phyloP scores from a whole-genome alignment of 2,329 filamentous ascomycete species.

The Aspergillus cejpii region DNA sequence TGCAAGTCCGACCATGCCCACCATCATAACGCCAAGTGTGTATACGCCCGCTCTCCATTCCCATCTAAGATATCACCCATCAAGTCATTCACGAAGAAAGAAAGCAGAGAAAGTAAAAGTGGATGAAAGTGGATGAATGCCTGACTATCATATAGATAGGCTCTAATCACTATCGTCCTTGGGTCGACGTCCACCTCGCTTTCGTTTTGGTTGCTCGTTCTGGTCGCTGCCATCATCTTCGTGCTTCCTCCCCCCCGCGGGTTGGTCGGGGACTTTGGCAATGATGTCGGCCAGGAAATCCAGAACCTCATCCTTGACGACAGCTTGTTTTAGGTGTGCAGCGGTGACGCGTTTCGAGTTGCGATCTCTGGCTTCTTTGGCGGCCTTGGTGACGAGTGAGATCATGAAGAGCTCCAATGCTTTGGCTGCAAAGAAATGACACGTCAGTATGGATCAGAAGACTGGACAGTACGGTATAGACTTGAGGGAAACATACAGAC shows the following conservation, averaged over 20 bases:
- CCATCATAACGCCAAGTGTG: constrained; percentile 21
- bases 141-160: not conserved
- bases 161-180: constrained; percentile 37
- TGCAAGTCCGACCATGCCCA: constrained; percentile 19
- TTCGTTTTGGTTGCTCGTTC: constrained; percentile 45
- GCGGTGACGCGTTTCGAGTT: constrained; percentile 86
- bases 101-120: constrained; percentile 4
- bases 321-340: constrained; percentile 82
- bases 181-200: constrained; percentile 37
- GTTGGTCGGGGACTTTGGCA: constrained; percentile 66
- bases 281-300: constrained; percentile 93
- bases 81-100: constrained; percentile 20
- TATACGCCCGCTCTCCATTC: constrained; percentile 24
- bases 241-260: constrained; percentile 37
- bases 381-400: constrained; percentile 79
- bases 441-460: not conserved
- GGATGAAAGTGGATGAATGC: constrained; percentile 1
- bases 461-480: no score
- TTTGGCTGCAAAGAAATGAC: constrained; percentile 55
- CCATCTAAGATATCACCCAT: constrained; percentile 24
- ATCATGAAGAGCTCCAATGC: constrained; percentile 98
- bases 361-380: constrained; percentile 72
- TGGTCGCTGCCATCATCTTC: constrained; percentile 44
- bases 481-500: constrained; percentile 59
- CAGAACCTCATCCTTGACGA: constrained; percentile 82